Conservation (phyloP, 2,329 filamentous ascomycete genomes). For the Sclerotinia spermophila region DNA sequence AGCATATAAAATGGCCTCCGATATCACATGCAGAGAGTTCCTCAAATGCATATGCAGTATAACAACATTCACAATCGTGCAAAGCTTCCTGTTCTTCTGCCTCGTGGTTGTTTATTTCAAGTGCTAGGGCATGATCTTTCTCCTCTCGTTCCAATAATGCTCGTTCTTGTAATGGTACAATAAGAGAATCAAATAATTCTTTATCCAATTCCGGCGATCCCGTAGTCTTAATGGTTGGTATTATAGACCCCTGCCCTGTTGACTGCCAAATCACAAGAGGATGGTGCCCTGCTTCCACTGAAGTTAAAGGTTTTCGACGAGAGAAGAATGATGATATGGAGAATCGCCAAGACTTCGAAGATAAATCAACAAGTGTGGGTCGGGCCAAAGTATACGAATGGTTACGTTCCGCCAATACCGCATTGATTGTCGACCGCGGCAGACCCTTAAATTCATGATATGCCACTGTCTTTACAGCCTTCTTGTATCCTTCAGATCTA, state of each 20-base stretch:
- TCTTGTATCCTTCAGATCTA: conserved; percentile 62
- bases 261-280: conserved; percentile 60
- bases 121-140: conserved; percentile 51
- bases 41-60: conserved; percentile 66
- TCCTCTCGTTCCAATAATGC: conserved; percentile 45
- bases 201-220: conserved; percentile 61
- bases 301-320: conserved; percentile 55
- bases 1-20: conserved; percentile 70
- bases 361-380: conserved; percentile 63
- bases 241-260: conserved; percentile 51
- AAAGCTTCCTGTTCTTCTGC: conserved; percentile 54
- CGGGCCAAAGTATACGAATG: conserved; percentile 72
- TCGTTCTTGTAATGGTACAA: conserved; percentile 50
- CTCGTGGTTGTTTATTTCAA: conserved; percentile 54
- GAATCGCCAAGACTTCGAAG: conserved; percentile 73
- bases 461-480: conserved; percentile 63
- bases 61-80: conserved; percentile 78
- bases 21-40: conserved; percentile 65
- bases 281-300: conserved; percentile 55
- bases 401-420: conserved; percentile 76
- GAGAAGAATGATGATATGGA: conserved; percentile 68
- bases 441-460: conserved; percentile 74
- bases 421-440: conserved; percentile 69
- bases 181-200: conserved; percentile 57
- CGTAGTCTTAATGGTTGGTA: conserved; percentile 62